Evolutionary conservation across 306 rosid genomes (phyloP).

Genomic region (Mimosa bimucronata): DNA sequence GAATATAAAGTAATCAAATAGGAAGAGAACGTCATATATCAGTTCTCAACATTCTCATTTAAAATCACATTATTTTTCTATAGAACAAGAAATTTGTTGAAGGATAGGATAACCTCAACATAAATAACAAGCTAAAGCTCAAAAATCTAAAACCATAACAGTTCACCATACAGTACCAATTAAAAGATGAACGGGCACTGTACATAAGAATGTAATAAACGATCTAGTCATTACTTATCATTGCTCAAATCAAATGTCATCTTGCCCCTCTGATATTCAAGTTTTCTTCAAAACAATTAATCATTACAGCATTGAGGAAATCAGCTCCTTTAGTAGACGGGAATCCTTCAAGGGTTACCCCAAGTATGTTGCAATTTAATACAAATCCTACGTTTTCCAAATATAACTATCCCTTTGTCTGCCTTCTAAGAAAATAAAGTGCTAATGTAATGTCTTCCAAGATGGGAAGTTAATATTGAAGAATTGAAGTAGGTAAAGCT

Average conservation of each 20-base stretch:
- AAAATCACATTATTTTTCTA: background rate
- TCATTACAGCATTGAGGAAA: constrained; percentile 18
- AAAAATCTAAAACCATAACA: background rate
- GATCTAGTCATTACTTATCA: background rate
- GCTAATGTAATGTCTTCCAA: background rate
- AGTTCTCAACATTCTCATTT: constrained; percentile 20
- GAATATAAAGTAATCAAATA: constrained; percentile 15
- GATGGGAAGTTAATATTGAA: constrained; percentile 18
- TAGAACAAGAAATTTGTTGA: background rate
- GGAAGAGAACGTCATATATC: background rate
- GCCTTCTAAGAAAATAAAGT: constrained; percentile 17
- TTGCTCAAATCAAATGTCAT: constrained; percentile 19
- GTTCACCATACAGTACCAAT: background rate
- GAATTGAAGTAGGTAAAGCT: constrained; percentile 4
- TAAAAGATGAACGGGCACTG: background rate
- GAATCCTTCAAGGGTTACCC: background rate
- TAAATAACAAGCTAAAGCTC: background rate
- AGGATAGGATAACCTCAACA: background rate
- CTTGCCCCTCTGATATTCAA: background rate
- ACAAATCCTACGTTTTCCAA: constrained; percentile 2
- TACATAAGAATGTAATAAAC: background rate
- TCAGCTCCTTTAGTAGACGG: constrained; percentile 10
- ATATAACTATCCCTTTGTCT: constrained; percentile 7
- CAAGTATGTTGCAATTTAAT: background rate
- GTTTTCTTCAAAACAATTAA: background rate